Evolutionary conservation across 164 flowering plant species (phyloP).

Genomic region (Kingdonia uniflora): DNA sequence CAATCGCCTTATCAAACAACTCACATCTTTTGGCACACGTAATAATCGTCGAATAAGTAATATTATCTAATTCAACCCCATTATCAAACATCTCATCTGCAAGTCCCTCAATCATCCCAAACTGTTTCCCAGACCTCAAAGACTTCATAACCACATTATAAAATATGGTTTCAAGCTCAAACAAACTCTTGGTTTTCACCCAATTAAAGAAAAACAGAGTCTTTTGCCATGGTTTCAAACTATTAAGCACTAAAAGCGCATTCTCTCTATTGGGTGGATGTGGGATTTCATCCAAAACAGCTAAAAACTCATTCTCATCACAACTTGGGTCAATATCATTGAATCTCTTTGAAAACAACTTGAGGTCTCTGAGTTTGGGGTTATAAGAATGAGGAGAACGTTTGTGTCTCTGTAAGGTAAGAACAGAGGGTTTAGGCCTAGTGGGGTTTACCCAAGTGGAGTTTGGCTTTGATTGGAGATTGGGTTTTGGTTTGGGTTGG

Average conservation of each 20-base stretch:
- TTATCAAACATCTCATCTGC: conserved; percentile 66
- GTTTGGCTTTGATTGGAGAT: conserved; percentile 48
- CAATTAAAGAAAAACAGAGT: conserved; percentile 62
- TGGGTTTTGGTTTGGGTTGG: conserved; percentile 18
- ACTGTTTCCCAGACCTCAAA: conserved; percentile 73
- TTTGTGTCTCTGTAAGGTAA: conserved; percentile 63
- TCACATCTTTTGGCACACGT: conserved; percentile 75
- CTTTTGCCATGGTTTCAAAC: conserved; percentile 72
- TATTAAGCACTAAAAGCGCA: conserved; percentile 59
- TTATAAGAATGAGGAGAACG: conserved; percentile 43
- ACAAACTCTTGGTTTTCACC: conserved; percentile 60
- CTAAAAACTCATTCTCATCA: conserved; percentile 31
- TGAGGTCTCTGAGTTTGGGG: conserved; percentile 59
- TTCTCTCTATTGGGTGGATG: conserved; percentile 56
- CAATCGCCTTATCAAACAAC: conserved; percentile 65
- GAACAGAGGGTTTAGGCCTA: conserved; percentile 58
- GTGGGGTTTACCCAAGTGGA: conserved; percentile 93
- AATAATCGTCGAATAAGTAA: conserved; percentile 92
- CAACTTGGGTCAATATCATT: conserved; percentile 31
- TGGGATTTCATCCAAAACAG: conserved; percentile 44
- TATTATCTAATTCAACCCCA: conserved; percentile 68
- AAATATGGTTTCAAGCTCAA: conserved; percentile 77
- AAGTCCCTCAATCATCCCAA: conserved; percentile 56
- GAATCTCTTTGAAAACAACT: conserved; percentile 45
- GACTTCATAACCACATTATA: conserved; percentile 91